These are phyloP conservation scores for Sarcocystis neurona DNA, from an alignment of 169 alveolate species.

Conservation along the genomic window DNA sequence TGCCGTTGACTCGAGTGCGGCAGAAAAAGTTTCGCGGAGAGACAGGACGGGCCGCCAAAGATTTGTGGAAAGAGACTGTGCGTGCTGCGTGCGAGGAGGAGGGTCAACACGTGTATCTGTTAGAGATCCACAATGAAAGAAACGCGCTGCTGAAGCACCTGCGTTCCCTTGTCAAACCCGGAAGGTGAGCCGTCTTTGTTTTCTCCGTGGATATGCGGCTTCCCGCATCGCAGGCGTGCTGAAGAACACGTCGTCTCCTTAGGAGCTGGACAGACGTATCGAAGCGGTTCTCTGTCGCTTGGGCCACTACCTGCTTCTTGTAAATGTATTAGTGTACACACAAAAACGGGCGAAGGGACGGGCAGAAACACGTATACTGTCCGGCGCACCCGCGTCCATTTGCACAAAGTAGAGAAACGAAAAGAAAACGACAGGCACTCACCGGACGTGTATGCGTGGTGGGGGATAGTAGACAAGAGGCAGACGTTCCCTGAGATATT, in stretches of 20 bases:
- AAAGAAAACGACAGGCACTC: too few relatives aligned
- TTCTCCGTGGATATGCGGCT: too few relatives aligned
- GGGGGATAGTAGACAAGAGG: too few relatives aligned
- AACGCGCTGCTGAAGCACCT: slow-evolving; percentile 24
- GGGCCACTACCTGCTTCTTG: not conserved
- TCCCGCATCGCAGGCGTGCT: too few relatives aligned
- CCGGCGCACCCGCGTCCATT: too few relatives aligned
- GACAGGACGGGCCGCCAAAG: slow-evolving; percentile 9
- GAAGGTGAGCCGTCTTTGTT: slow-evolving; percentile 4
- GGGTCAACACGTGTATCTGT: slow-evolving; percentile 38
- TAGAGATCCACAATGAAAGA: slow-evolving; percentile 49
- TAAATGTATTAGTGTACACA: not conserved
- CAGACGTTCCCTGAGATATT: too few relatives aligned
- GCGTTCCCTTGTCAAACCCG: slow-evolving; percentile 40
- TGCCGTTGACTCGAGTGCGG: slow-evolving; percentile 37
- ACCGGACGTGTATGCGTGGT: too few relatives aligned
- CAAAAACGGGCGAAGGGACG: not conserved
- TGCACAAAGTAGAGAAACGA: too few relatives aligned
- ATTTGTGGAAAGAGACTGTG: slow-evolving; percentile 7
- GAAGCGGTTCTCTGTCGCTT: not conserved
- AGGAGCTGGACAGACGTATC: too few relatives aligned
- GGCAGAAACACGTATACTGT: too few relatives aligned
- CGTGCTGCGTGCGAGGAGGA: slow-evolving; percentile 30
- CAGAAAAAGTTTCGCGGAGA: slow-evolving; percentile 3
- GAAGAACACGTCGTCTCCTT: too few relatives aligned